Base-by-base conservation (phyloP, 1,284 basidiomycete species). In the Flammula alnicola region DNA sequence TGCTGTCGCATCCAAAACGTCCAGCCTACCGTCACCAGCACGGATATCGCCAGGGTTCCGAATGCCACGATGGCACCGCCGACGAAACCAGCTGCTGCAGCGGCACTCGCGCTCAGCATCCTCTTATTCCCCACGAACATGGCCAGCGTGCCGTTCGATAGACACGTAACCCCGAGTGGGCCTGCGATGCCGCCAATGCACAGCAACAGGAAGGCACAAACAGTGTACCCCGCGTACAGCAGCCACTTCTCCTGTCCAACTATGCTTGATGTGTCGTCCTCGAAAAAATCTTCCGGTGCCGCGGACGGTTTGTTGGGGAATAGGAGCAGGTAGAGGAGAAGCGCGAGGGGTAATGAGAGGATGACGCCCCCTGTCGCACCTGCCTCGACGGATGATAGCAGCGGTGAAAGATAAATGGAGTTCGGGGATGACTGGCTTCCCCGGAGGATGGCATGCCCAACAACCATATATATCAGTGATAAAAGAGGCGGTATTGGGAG, bases 401-500 rank as follows among this genome's bases (percentile, higher is more conserved):
- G 43, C 17, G 62, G 47, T 9, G 58, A 41, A 17, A 44, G 47
- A 32, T 54, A 61, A 38, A 56, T 47, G 44, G 57, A 57, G 7
- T 47, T 38, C 2, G 51, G 49, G 4, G 50, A 47, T 20, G 47
- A 39, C 16, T 55, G 46, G 6, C 52, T 50, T 14, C 51, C 52
- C 11, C 57, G 60, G 16, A 72, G 58, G 50, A 71, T 56, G 35
- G 58, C 56, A 46, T 71, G 67, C 2, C 68, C 67, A 1, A 61
- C 46, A 1, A 62, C 39, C 23, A 68, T 33, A 47, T 68, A 69
- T 0, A 69, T 30, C 14, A 69, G 40, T 5, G 68, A 62, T 42
- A 66, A 50, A 2, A 69, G 45, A 3, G 68, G 66, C 8, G 67
- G 66, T 4, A 71, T 20, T 1, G 69, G 69, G 8, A 71, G 56